Evolutionary conservation across 169 alveolate genomes (phyloP).

Genomic region (Plasmodium falciparum): DNA sequence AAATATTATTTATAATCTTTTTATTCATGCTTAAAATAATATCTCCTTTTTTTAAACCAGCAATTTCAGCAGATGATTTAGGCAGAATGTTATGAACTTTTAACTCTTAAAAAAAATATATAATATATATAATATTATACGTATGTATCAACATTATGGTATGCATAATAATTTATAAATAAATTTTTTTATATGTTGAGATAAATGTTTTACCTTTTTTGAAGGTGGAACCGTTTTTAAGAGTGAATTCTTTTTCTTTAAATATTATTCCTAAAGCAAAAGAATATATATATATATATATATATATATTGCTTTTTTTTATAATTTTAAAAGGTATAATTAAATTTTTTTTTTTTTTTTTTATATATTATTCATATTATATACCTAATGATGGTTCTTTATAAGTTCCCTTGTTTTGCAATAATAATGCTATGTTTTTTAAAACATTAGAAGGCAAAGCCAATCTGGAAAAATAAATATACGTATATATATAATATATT

Average conservation of each 20-base stretch:
- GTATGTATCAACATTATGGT: no score
- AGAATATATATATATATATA: not conserved
- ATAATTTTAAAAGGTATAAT: conserved; percentile 2
- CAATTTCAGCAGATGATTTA: conserved; percentile 46
- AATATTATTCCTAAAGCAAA: conserved; percentile 40
- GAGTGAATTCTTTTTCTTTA: conserved; percentile 14
- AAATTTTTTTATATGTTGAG: no score
- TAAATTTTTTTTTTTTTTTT: conserved; percentile 4
- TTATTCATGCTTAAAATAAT: conserved; percentile 30
- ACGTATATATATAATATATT: no score
- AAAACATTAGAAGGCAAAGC: conserved; percentile 56
- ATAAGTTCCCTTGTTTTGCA: conserved; percentile 46
- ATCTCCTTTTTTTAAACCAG: conserved; percentile 46
- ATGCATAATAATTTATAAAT: no score
- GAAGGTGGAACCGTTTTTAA: not conserved
- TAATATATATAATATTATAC: not conserved
- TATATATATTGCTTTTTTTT: not conserved
- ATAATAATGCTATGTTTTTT: conserved; percentile 42
- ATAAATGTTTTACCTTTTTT: conserved; percentile 25
- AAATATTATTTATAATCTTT: conserved; percentile 23
- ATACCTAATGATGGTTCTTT: conserved; percentile 64
- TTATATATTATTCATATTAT: not conserved
- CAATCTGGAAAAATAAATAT: conserved; percentile 12
- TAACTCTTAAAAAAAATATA: conserved; percentile 17
- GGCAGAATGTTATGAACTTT: conserved; percentile 34